Evolutionary conservation across 192 early-diverging fungal species (phyloP), one percentile per base, ranked within the genome.

Genomic region (Podila epigama): DNA sequence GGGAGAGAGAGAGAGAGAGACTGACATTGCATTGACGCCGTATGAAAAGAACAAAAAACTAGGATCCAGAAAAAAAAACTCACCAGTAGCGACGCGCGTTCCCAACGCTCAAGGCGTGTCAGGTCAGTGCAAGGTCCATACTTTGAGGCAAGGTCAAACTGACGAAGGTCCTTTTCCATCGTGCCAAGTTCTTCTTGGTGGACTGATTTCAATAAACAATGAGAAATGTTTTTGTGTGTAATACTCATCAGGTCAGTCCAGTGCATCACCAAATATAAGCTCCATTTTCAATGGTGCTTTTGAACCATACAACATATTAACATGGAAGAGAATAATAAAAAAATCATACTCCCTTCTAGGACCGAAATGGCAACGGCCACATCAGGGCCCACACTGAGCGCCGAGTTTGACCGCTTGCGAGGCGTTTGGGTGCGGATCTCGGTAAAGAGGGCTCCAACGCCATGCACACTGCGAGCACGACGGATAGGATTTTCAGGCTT

Each of bases 71-170:
- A 2, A 36, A 10, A 12, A 5, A 2, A 36, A 10, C 37, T 72
- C 65, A 75, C 72, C 72, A 75, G 54, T 8, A 18, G 32, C 1
- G 18, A 63, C 16, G 72, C 72, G 11, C 72, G 60, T 37, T 75
- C 65, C 72, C 72, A 75, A 9, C 72, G 65, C 29, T 75, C 72
- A 5, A 75, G 72, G 22, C 72, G 64, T 22, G 65, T 75, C 54
- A 75, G 35, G 34, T 68, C 64, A 5, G 48, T 27, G 22, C 58
- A 63, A 15, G 72, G 72, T 1, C 72, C 72, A 27, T 58, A 75
- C 35, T 57, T 60, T 28, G 60, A 52, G 0, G 65, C 33, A 4
- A 75, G 42, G 32, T 75, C 72, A 28, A 75, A 75, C 36, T 75
- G 72, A 1, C 72, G 72, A 50, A 75, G 72, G 0, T 15, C 18